These are phyloP conservation scores for Globisporangium acanthophoron DNA, from an alignment of 352 stramenopile species.

Conservation along the genomic window DNA sequence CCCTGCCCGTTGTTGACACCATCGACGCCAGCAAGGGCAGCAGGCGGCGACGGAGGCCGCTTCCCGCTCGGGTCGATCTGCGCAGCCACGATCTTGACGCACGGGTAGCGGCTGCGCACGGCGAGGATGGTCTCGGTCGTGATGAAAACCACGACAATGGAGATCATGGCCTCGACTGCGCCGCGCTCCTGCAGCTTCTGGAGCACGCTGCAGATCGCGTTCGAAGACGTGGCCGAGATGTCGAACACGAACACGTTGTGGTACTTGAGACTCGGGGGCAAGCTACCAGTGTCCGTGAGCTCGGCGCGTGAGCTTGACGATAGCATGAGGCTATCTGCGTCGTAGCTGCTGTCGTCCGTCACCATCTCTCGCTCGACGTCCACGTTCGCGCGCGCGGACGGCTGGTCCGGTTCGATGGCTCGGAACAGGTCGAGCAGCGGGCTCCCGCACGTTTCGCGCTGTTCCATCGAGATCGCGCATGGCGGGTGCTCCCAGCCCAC, in stretches of 20 bases:
- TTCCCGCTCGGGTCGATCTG: conserved; percentile 24
- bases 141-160: conserved; percentile 36
- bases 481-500: conserved; percentile 28
- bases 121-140: conserved; percentile 27
- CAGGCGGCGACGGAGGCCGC: neutral
- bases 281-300: conserved; percentile 6
- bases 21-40: neutral
- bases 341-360: conserved; percentile 24
- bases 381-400: conserved; percentile 9
- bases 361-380: neutral
- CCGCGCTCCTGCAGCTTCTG: conserved; percentile 26
- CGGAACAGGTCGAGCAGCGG: conserved; percentile 25
- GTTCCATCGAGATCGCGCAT: conserved; percentile 25
- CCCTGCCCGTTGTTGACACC: neutral
- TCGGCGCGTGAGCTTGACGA: conserved; percentile 3
- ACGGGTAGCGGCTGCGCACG: conserved; percentile 26
- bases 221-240: conserved; percentile 22
- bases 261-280: conserved; percentile 26
- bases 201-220: conserved; percentile 30
- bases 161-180: conserved; percentile 36
- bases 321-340: neutral
- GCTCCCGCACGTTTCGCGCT: conserved; percentile 2
- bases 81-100: conserved; percentile 21
- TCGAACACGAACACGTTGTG: conserved; percentile 54
- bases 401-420: conserved; percentile 18